Evolutionary conservation across 345 rosid genomes (phyloP).

Genomic region (Clarkia xantiana): DNA sequence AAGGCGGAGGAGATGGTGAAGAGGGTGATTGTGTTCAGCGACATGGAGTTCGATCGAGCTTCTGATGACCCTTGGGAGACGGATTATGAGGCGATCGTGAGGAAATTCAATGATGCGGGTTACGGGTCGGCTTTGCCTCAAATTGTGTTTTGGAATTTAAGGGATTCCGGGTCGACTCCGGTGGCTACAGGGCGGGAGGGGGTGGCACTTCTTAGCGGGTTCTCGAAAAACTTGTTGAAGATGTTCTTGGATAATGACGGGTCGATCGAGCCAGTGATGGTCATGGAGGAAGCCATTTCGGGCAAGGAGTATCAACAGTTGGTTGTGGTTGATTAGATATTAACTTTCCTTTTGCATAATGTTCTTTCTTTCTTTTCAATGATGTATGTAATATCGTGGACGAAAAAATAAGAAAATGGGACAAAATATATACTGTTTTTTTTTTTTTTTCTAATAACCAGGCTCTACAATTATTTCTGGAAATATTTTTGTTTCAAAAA

Average conservation of each 20-base stretch:
- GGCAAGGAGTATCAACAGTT: slow-evolving; percentile 28
- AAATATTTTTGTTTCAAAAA: too few relatives aligned
- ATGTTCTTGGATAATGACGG: slow-evolving; percentile 34
- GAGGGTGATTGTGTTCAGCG: slow-evolving; percentile 49
- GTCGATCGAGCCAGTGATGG: slow-evolving; percentile 14
- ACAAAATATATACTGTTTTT: too few relatives aligned
- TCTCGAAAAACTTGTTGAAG: slow-evolving; percentile 50
- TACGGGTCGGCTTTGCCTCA: slow-evolving; percentile 36
- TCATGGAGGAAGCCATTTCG: slow-evolving; percentile 35
- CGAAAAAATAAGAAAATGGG: too few relatives aligned
- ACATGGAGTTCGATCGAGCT: slow-evolving; percentile 51
- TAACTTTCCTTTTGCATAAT: background rate
- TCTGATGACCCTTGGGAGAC: slow-evolving; percentile 30
- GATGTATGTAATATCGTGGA: too few relatives aligned
- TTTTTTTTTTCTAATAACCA: too few relatives aligned
- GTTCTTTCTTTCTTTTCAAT: too few relatives aligned
- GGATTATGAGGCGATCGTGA: slow-evolving; percentile 24
- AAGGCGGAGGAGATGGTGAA: slow-evolving; percentile 42
- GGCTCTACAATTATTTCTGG: too few relatives aligned
- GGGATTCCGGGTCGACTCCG: slow-evolving; percentile 33
- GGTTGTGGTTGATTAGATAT: slow-evolving; percentile 17
- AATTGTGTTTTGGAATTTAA: slow-evolving; percentile 55
- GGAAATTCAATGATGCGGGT: slow-evolving; percentile 30
- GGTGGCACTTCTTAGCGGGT: slow-evolving; percentile 50
- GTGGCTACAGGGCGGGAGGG: slow-evolving; percentile 25